Base-by-base conservation (phyloP, 371 early-diverging fungal genomes). In the Dipsacomyces acuminosporus region DNA sequence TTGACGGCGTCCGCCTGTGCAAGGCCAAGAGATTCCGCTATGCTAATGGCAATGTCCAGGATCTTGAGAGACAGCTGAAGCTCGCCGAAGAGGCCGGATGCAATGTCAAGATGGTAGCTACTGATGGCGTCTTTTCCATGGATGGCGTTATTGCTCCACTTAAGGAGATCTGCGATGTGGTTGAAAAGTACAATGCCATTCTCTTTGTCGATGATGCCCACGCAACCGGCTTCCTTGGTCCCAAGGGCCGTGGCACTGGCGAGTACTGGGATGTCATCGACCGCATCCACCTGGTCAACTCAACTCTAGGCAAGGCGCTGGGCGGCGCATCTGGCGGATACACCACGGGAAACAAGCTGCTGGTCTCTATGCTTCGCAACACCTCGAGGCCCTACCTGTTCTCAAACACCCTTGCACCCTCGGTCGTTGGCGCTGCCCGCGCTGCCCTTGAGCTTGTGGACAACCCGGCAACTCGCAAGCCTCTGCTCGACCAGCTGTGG, bases 51-150 rank as follows among this genome's bases (percentile, higher is more conserved):
- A 76, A 81, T 41, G 77, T 79, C 51, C 47, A 57, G 18, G 83
- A 81, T 23, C 72, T 83, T 14, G 82, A 82, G 49, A 35, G 48
- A 6, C 74, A 76, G 45, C 62, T 83, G 43, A 48, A 75, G 46
- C 51, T 56, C 23, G 81, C 81, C 0, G 61, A 64, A 14, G 64
- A 74, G 45, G 75, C 75, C 35, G 80, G 74, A 30, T 73, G 79
- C 35, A 70, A 76, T 11, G 61, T 79, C 23, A 79, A 78, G 60
- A 45, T 82, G 70, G 82, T 82, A n/a, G 82, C 76, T 14, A 78
- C 71, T 1, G 83, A 83, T 47, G 83, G 83, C 42, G 83, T 83
- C 25, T 83, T 83, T 54, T 79, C 79, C 30, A 83, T 82, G 83
- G 83, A 83, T 48, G 83, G 83, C 46, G 73, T 73, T 18, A 77